These are phyloP conservation scores for Gentiana dahurica DNA, from an alignment of 257 asterid species.

Conservation along the genomic window DNA sequence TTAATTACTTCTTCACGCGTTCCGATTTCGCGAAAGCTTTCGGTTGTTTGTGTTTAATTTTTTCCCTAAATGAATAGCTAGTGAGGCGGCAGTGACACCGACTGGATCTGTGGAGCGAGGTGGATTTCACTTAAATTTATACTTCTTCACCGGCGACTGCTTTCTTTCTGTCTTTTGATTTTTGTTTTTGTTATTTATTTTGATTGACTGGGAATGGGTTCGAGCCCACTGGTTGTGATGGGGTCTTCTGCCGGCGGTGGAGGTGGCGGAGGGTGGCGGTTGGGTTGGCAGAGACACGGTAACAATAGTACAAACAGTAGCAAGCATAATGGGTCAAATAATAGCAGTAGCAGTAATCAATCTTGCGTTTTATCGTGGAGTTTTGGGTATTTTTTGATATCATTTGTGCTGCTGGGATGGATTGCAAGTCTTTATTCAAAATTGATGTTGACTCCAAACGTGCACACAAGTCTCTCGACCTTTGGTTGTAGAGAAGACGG, in stretches of 20 bases:
- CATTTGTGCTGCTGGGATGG: conserved; percentile 56
- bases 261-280: conserved; percentile 13
- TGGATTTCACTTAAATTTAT: not conserved
- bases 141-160: not conserved
- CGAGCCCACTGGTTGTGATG: conserved; percentile 15
- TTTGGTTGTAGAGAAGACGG: conserved; percentile 64
- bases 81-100: not conserved
- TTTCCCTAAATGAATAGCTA: conserved; percentile 8
- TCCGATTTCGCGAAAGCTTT: too few species aligned
- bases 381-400: conserved; percentile 47
- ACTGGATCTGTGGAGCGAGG: conserved; percentile 8
- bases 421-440: conserved; percentile 56
- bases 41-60: too few species aligned
- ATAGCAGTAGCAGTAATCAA: conserved; percentile 6
- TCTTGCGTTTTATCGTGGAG: conserved; percentile 18
- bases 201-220: conserved; percentile 17
- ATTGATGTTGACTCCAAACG: conserved; percentile 48
- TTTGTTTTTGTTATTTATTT: not conserved
- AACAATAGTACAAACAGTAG: not conserved
- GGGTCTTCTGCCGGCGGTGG: conserved; percentile 16
- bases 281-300: conserved; percentile 9
- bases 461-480: conserved; percentile 38
- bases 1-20: too few species aligned
- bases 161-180: not conserved
- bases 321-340: conserved; percentile 6